Conservation (phyloP, 805 yeast species). For the Wickerhamomyces kurtzmanii region DNA sequence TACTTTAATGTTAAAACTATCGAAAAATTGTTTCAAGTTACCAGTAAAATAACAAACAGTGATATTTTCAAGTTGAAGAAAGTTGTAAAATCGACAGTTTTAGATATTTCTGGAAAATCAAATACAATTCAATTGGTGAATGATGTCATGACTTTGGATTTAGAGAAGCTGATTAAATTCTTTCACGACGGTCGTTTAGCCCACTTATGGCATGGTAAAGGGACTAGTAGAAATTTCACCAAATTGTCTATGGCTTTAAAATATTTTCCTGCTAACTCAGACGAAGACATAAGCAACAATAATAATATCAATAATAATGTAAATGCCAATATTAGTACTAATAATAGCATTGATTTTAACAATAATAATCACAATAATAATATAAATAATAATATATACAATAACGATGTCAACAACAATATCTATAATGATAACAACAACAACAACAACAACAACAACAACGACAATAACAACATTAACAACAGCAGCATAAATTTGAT, state of each 20-base stretch:
- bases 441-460: too few relatives aligned
- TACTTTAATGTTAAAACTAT: slow-evolving; percentile 50
- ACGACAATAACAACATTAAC: too few relatives aligned
- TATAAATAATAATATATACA: neutral
- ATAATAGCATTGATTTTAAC: slow-evolving; percentile 7
- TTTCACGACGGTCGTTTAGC: slow-evolving; percentile 22
- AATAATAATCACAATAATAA: slow-evolving; percentile 5
- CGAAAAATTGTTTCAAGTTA: slow-evolving; percentile 33
- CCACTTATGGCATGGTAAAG: slow-evolving; percentile 43
- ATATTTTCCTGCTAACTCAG: too few relatives aligned
- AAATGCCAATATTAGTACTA: too few relatives aligned
- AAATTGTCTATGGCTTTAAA: too few relatives aligned
- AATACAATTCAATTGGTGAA: slow-evolving; percentile 22
- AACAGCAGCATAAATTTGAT: too few relatives aligned
- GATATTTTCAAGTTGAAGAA: slow-evolving; percentile 46
- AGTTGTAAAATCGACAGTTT: slow-evolving; percentile 65
- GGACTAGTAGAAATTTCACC: slow-evolving; percentile 26
- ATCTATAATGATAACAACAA: too few relatives aligned
- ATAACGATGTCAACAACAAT: too few relatives aligned
- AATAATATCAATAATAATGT: too few relatives aligned
- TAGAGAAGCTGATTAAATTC: slow-evolving; percentile 18
- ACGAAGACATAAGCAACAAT: too few relatives aligned
- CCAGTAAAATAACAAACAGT: slow-evolving; percentile 31
- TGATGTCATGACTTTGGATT: slow-evolving; percentile 28
- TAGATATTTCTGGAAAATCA: slow-evolving; percentile 42